Evolutionary conservation across 2,329 filamentous ascomycete genomes (phyloP).

Genomic region (Ceratocystis lukuohia): DNA sequence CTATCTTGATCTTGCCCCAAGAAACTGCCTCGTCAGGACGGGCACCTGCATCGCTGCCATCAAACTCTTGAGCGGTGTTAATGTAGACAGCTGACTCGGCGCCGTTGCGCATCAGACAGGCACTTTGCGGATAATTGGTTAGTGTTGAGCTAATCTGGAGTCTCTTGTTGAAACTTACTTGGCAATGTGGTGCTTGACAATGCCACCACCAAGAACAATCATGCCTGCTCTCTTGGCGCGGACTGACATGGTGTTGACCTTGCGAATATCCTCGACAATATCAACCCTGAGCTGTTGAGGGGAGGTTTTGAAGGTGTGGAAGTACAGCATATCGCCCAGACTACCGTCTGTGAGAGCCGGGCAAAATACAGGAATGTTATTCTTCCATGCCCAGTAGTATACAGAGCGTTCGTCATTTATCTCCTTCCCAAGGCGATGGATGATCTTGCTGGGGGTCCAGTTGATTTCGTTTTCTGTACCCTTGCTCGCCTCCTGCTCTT

Average conservation of each 20-base stretch:
- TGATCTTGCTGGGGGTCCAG: slow-evolving; percentile 92
- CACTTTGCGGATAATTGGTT: slow-evolving; percentile 28
- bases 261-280: slow-evolving; percentile 84
- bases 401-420: slow-evolving; percentile 87
- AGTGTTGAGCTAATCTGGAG: not conserved
- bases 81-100: slow-evolving; percentile 95
- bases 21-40: slow-evolving; percentile 92
- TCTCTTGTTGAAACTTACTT: slow-evolving; percentile 35
- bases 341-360: slow-evolving; percentile 91
- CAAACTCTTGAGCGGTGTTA: slow-evolving; percentile 94
- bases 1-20: slow-evolving; percentile 94
- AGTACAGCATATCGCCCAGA: slow-evolving; percentile 95
- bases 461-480: slow-evolving; percentile 54
- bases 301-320: slow-evolving; percentile 86
- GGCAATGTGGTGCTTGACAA: slow-evolving; percentile 98
- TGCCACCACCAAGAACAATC: slow-evolving; percentile 84
- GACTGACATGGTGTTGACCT: slow-evolving; percentile 83
- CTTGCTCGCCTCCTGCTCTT: slow-evolving; percentile 76
- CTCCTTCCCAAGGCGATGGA: slow-evolving; percentile 77
- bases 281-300: slow-evolving; percentile 73
- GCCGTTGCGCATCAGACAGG: slow-evolving; percentile 92
- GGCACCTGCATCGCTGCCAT: slow-evolving; percentile 90
- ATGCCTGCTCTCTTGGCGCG: slow-evolving; percentile 80
- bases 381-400: slow-evolving; percentile 96
- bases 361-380: slow-evolving; percentile 93